Percentiles rank a stretch among this genome's conserved stretches.
These are phyloP conservation scores for Rhodotorula sp. DNA, from an alignment of 1,284 basidiomycete species.

Conservation along the genomic window DNA sequence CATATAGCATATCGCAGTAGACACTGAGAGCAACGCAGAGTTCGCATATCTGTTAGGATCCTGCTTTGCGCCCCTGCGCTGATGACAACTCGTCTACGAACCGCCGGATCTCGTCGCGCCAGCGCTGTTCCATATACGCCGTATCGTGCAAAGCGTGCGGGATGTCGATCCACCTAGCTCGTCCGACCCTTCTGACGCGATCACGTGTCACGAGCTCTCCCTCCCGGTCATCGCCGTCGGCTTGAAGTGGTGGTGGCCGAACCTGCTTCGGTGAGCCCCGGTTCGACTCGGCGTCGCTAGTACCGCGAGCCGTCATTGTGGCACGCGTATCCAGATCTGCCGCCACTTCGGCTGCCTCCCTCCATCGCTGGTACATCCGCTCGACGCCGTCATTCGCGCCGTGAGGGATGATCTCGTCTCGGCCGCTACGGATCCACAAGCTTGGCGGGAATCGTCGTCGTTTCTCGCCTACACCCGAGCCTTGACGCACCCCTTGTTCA, in stretches of 20 bases:
- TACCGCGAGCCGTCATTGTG: not conserved
- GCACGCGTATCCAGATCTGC: not conserved
- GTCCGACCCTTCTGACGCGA: no score
- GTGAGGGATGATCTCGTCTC: constrained; percentile 36
- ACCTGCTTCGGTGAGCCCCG: no score
- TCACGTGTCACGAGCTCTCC: no score
- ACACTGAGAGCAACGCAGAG: no score
- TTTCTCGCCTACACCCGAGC: no score
- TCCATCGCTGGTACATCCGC: constrained; percentile 23
- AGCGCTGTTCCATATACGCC: constrained; percentile 19
- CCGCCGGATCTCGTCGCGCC: constrained; percentile 18
- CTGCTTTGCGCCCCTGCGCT: no score
- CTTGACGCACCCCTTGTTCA: not conserved
- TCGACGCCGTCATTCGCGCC: constrained; percentile 17
- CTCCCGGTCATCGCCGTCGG: not conserved
- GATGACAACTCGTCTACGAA: constrained; percentile 9
- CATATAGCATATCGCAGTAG: no score
- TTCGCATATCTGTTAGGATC: no score
- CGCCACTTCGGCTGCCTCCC: not conserved
- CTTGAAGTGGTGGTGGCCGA: no score
- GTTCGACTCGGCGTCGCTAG: no score
- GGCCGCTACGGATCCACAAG: constrained; percentile 33
- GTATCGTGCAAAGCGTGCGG: constrained; percentile 33
- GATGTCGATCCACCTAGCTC: constrained; percentile 25
- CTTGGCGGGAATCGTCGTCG: not conserved